Evolutionary conservation across 2,329 filamentous ascomycete genomes (phyloP).

Genomic region (Paraconiothyrium sp.): DNA sequence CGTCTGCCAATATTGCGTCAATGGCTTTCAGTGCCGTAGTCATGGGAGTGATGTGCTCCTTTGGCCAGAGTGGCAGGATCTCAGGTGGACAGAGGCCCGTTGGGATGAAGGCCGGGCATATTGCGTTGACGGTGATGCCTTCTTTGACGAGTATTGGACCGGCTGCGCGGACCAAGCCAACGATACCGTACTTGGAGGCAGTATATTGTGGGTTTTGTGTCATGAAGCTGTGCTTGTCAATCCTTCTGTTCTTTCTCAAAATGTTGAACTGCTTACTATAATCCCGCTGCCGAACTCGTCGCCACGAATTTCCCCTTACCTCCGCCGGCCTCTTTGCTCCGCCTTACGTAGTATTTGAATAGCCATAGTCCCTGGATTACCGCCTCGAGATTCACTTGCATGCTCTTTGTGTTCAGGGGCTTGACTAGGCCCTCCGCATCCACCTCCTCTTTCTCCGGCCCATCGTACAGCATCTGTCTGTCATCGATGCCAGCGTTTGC

Average conservation of each 20-base stretch:
- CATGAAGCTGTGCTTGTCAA: conserved; percentile 29
- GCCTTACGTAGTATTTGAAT: conserved; percentile 54
- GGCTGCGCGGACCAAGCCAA: conserved; percentile 51
- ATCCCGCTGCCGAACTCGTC: conserved; percentile 49
- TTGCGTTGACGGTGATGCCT: conserved; percentile 52
- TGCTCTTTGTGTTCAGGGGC: conserved; percentile 49
- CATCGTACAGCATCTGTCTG: conserved; percentile 49
- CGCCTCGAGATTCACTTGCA: conserved; percentile 54
- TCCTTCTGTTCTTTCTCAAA: background rate
- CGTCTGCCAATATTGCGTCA: conserved; percentile 47
- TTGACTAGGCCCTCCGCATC: conserved; percentile 49
- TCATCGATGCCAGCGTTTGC: conserved; percentile 57
- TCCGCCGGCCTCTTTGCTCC: conserved; percentile 52
- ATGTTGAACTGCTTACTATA: conserved; percentile 42
- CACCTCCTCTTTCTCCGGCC: conserved; percentile 36
- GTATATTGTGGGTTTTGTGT: conserved; percentile 53
- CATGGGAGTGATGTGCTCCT: conserved; percentile 54
- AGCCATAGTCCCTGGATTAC: conserved; percentile 55
- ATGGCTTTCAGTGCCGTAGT: conserved; percentile 53
- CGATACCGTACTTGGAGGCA: conserved; percentile 54
- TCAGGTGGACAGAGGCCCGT: conserved; percentile 53
- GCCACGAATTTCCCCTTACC: conserved; percentile 50
- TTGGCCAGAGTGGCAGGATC: conserved; percentile 47
- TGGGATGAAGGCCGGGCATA: conserved; percentile 52
- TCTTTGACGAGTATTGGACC: conserved; percentile 46